Evolutionary conservation across 192 early-diverging fungal species (phyloP), one percentile per base, ranked within the genome.

Genomic region (Podila minutissima): DNA sequence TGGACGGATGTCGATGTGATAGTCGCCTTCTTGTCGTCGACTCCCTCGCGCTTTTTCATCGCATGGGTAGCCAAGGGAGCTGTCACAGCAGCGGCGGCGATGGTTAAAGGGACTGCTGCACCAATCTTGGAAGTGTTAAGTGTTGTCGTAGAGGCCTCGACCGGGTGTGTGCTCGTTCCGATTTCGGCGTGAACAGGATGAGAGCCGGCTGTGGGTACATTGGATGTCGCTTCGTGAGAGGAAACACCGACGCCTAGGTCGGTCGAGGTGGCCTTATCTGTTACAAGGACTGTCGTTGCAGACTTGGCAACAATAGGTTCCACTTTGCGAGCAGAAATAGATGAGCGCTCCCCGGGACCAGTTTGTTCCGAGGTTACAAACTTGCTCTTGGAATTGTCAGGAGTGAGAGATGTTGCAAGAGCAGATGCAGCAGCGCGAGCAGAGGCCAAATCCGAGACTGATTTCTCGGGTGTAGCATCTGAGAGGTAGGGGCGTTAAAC

Each of bases 291-390:
- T 9, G 28, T 72, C 20, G 51, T 15, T 1, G 31, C 50, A 22
- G 38, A 29, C 28, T 49, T 20, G 0, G 33, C 37, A 0, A 51
- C 33, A 10, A 46, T 0, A 2, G 70, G 51, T 26, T 72, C 70
- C 20, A 48, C 7, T 37, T 72, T 57, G n/a, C 46, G 48, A 11
- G 70, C 70, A 46, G 70, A 72, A 24, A 72, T 72, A 13, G 62
- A 57, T 24, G 33, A 19, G 13, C 57, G 24, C 19, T 71, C 32
- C 31, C 62, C 59, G 9, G 19, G 4, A 19, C 9, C 12, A 66
- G 24, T 20, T 29, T 35, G 13, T 7, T 29, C 28, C 8, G 41
- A 12, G 41, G 41, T 17, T 46, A 9, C 9, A 41, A 41, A 41
- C 10, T 41, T 41, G 12, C 38, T 41, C 11, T 41, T 41, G 12